Evolutionary conservation across 2,329 filamentous ascomycete genomes (phyloP).

Genomic region (Fonsecaea pedrosoi): DNA sequence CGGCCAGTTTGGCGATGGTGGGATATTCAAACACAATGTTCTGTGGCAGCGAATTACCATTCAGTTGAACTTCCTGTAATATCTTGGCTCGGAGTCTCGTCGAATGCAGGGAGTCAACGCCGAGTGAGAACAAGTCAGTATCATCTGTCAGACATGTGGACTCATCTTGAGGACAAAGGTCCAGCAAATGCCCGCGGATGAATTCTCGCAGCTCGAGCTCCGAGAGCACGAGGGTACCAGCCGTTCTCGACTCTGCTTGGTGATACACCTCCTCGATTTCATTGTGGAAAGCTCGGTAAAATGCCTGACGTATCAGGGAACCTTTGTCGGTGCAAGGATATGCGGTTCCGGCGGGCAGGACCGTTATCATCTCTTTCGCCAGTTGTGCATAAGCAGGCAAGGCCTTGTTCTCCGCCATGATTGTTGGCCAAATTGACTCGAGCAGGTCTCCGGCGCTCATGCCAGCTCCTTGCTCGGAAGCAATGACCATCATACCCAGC

Average conservation of each 20-base stretch:
- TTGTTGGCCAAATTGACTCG: conserved; percentile 56
- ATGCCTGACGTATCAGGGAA: conserved; percentile 61
- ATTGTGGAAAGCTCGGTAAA: conserved; percentile 57
- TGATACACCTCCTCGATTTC: conserved; percentile 57
- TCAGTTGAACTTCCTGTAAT: conserved; percentile 58
- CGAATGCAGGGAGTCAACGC: conserved; percentile 66
- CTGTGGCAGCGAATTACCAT: conserved; percentile 56
- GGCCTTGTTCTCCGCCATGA: conserved; percentile 59
- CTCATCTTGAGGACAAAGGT: conserved; percentile 29
- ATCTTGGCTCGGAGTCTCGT: conserved; percentile 63
- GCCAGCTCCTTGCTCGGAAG: conserved; percentile 52
- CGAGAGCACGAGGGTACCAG: conserved; percentile 39
- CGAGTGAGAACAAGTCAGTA: conserved; percentile 64
- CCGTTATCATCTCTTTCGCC: conserved; percentile 50
- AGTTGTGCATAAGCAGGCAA: conserved; percentile 59
- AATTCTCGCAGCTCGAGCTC: conserved; percentile 46
- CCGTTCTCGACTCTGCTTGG: conserved; percentile 30
- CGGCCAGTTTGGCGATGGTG: conserved; percentile 55
- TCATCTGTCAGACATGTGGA: conserved; percentile 46
- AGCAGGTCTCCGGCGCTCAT: conserved; percentile 57
- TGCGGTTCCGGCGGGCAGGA: conserved; percentile 53
- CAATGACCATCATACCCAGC: conserved; percentile 62
- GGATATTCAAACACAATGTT: conserved; percentile 67
- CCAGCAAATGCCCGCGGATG: conserved; percentile 44
- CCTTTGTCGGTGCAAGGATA: conserved; percentile 65